Percentiles rank a stretch among this genome's conserved stretches.
These are phyloP conservation scores for Pulveroboletus sp. DNA, from an alignment of 1,284 basidiomycete genomes.

Conservation along the genomic window DNA sequence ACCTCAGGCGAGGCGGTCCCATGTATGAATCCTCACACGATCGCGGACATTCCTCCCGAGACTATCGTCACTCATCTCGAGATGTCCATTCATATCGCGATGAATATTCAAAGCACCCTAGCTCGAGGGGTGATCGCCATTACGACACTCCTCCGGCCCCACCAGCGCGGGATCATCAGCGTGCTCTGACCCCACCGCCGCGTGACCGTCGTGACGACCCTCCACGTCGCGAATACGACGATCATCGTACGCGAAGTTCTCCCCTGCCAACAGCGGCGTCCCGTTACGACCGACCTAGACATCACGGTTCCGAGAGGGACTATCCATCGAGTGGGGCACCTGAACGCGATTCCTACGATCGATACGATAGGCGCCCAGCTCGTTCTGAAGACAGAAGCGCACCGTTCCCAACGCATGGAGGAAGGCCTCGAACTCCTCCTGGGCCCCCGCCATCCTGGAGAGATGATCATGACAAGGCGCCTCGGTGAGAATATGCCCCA, in stretches of 20 bases:
- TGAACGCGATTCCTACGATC: constrained; percentile 55
- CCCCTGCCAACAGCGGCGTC: constrained; percentile 42
- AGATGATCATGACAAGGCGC: constrained; percentile 51
- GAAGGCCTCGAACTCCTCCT: constrained; percentile 50
- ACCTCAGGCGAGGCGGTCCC: constrained; percentile 34
- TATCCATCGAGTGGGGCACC: constrained; percentile 49
- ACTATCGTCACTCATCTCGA: constrained; percentile 48
- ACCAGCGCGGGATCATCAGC: constrained; percentile 54
- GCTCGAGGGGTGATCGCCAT: constrained; percentile 51
- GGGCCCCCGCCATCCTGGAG: constrained; percentile 43
- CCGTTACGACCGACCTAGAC: constrained; percentile 46
- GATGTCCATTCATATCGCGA: constrained; percentile 52
- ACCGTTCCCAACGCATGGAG: constrained; percentile 35
- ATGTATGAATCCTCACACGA: constrained; percentile 52
- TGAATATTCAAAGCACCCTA: constrained; percentile 43
- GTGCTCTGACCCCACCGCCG: constrained; percentile 59
- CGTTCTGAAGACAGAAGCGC: constrained; percentile 26
- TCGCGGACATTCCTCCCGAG: constrained; percentile 49
- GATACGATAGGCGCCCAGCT: constrained; percentile 55
- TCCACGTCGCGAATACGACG: constrained; percentile 65
- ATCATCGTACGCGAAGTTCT: constrained; percentile 56
- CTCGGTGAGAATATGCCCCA: constrained; percentile 44
- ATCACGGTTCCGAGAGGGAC: constrained; percentile 46
- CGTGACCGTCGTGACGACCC: constrained; percentile 68
- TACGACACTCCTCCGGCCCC: constrained; percentile 56